Percentiles rank a stretch among this genome's conserved stretches.
These are phyloP conservation scores for Volvox carteri DNA, from an alignment of 163 green algal species.

Conservation along the genomic window DNA sequence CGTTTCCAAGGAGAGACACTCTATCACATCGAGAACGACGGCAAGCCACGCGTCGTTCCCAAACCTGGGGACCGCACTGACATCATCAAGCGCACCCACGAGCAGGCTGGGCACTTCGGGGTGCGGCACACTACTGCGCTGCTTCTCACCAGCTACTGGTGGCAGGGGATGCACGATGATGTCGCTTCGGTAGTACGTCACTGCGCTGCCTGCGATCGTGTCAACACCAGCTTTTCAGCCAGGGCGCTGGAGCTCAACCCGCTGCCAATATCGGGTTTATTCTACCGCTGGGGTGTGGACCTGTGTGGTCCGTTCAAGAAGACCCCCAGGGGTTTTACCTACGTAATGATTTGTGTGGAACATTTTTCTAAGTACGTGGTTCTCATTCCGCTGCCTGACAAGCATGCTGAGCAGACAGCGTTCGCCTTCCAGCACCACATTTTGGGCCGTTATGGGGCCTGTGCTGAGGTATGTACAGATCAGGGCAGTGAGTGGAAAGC, in stretches of 20 bases:
- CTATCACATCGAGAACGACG: neutral
- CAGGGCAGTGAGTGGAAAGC: too few relatives aligned
- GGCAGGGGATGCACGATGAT: neutral
- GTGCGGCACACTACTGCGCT: slow-evolving; percentile 8
- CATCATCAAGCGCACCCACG: neutral
- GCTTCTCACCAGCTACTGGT: slow-evolving; percentile 20
- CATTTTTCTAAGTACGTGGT: slow-evolving; percentile 52
- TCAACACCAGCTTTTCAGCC: neutral
- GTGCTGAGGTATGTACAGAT: too few relatives aligned
- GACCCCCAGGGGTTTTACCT: neutral
- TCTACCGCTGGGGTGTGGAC: slow-evolving; percentile 25
- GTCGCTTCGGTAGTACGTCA: neutral
- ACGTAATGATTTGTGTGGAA: slow-evolving; percentile 40
- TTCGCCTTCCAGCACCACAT: too few relatives aligned
- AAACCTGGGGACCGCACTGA: neutral
- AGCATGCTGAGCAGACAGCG: too few relatives aligned
- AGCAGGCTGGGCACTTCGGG: slow-evolving; percentile 26
- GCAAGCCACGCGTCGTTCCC: neutral
- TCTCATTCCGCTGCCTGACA: slow-evolving; percentile 11
- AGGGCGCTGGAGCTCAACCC: neutral
- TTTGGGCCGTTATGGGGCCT: too few relatives aligned
- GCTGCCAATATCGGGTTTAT: slow-evolving; percentile 1
- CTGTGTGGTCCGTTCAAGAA: slow-evolving; percentile 2
- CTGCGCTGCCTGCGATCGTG: neutral
- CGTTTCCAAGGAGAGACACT: neutral